Evolutionary conservation across 176 grass and related monocot species (phyloP).

Genomic region (Metroxylon sagu): DNA sequence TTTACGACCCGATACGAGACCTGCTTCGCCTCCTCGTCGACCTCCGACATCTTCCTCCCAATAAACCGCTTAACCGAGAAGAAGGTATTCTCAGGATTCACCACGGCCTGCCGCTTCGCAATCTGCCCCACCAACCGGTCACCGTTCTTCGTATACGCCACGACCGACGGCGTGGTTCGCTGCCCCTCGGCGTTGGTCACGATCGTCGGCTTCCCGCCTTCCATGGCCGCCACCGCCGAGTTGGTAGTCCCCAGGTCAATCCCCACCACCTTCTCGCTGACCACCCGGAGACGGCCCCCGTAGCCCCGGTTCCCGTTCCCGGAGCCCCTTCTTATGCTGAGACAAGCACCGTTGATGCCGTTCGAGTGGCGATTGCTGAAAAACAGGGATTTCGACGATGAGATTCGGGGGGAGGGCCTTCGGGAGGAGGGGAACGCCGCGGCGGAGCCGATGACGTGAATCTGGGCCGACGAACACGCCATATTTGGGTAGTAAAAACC

Average conservation of each 20-base stretch:
- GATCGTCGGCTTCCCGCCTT: conserved; percentile 94
- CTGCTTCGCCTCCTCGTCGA: conserved; percentile 95
- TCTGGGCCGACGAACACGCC: conserved; percentile 28
- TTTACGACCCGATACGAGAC: conserved; percentile 71
- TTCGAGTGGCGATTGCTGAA: conserved; percentile 27
- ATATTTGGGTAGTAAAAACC: background rate
- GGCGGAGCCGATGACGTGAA: conserved; percentile 23
- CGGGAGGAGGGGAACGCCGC: conserved; percentile 44
- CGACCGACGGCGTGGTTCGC: conserved; percentile 88
- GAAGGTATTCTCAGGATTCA: conserved; percentile 98
- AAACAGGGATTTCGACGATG: conserved; percentile 43
- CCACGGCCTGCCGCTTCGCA: conserved; percentile 91
- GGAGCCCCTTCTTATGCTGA: background rate
- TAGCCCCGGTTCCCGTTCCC: conserved; percentile 7
- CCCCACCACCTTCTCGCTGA: conserved; percentile 94
- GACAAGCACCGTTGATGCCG: conserved; percentile 3
- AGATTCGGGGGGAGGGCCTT: background rate
- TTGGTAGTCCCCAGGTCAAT: conserved; percentile 95
- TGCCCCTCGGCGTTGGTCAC: conserved; percentile 95
- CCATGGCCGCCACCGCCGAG: conserved; percentile 95
- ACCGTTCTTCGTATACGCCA: conserved; percentile 80
- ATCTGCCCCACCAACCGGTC: conserved; percentile 89
- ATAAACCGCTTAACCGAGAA: conserved; percentile 99
- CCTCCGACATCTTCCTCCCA: conserved; percentile 91
- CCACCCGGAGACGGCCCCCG: conserved; percentile 50